Conservation (phyloP, 805 yeast species). For the Lachancea nothofagi region DNA sequence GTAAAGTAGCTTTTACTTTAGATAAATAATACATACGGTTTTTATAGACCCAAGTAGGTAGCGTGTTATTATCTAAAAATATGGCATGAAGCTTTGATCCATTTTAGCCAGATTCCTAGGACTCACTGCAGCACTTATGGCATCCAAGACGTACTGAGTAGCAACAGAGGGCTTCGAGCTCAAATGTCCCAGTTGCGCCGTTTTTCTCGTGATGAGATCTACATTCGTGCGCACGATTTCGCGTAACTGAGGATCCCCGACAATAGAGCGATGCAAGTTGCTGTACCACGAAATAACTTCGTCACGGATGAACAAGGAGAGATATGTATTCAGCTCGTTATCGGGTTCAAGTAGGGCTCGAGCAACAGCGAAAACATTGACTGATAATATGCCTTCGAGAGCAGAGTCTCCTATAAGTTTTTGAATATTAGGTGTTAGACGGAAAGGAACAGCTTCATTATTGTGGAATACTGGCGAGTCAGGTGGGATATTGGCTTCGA, state of each 20-base stretch:
- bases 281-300: constrained; percentile 93
- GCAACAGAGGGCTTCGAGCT: constrained; percentile 54
- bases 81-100: constrained; percentile 94
- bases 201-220: constrained; percentile 74
- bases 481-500: constrained; percentile 34
- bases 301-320: constrained; percentile 92
- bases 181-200: constrained; percentile 67
- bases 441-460: constrained; percentile 90
- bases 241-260: constrained; percentile 75
- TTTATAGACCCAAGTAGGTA: neutral
- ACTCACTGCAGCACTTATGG: constrained; percentile 90
- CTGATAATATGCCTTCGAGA: constrained; percentile 84
- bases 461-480: constrained; percentile 80
- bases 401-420: constrained; percentile 91
- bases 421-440: constrained; percentile 94
- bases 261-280: constrained; percentile 75
- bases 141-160: constrained; percentile 83
- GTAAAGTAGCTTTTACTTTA: too few relatives aligned
- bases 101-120: constrained; percentile 89
- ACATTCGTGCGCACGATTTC: constrained; percentile 87
- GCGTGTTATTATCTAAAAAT: constrained; percentile 42
- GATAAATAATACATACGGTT: too few relatives aligned
- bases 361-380: constrained; percentile 77
- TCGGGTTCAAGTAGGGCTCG: constrained; percentile 87
- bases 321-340: constrained; percentile 81